phyloP scores from a whole-genome alignment of 1,139 yeast genomes.

The Hyphopichia pseudoburtonii region DNA sequence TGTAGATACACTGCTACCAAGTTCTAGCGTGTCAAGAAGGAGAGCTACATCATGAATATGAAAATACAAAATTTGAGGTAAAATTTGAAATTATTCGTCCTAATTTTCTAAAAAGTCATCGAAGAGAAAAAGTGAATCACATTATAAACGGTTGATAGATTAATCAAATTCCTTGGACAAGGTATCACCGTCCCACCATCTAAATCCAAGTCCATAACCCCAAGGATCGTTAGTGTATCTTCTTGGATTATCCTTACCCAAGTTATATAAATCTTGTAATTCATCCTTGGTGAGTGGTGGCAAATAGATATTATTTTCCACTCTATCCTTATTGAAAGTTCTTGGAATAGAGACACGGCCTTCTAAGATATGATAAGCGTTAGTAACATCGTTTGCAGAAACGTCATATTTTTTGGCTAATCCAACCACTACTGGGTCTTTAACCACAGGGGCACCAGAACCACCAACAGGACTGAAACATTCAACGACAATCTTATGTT shows the following conservation, averaged over 20 bases:
- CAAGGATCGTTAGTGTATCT: slow-evolving; percentile 35
- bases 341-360: slow-evolving; percentile 36
- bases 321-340: slow-evolving; percentile 38
- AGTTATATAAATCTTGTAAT: slow-evolving; percentile 34
- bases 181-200: slow-evolving; percentile 36
- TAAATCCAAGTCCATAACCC: slow-evolving; percentile 40
- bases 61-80: too few relatives aligned
- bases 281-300: slow-evolving; percentile 47
- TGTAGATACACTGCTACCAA: too few relatives aligned
- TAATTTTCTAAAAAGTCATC: too few relatives aligned
- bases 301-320: slow-evolving; percentile 27
- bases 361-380: slow-evolving; percentile 38
- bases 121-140: too few relatives aligned
- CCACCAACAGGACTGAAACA: slow-evolving; percentile 41
- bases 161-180: slow-evolving; percentile 18
- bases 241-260: slow-evolving; percentile 46
- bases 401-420: slow-evolving; percentile 34
- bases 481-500: slow-evolving; percentile 24
- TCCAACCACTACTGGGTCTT: slow-evolving; percentile 29
- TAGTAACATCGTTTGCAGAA: slow-evolving; percentile 32
- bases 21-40: too few relatives aligned
- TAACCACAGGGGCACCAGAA: slow-evolving; percentile 36
- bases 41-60: too few relatives aligned
- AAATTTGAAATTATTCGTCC: too few relatives aligned
- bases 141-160: too few relatives aligned